Percentiles rank a stretch among this genome's conserved stretches.
phyloP scores from a whole-genome alignment of 805 yeast genomes.

The Saturnispora saitoi region DNA sequence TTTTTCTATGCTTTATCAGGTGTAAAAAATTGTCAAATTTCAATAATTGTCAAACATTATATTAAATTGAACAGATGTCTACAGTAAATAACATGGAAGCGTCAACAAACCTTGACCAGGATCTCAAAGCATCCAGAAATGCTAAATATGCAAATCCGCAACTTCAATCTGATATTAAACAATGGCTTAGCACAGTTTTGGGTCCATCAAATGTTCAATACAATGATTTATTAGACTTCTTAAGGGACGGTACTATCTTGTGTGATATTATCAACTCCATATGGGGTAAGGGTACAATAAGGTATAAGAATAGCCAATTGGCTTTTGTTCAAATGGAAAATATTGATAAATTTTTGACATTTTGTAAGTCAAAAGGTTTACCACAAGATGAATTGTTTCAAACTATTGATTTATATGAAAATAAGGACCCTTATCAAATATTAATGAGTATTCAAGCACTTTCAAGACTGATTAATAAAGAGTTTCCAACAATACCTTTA shows the following conservation, averaged over 20 bases:
- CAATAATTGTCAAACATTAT: no score
- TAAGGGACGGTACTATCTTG: conserved; percentile 56
- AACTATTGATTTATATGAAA: conserved; percentile 67
- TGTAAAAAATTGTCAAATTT: no score
- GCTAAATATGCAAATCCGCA: conserved; percentile 38
- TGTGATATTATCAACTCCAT: conserved; percentile 39
- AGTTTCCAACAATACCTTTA: conserved; percentile 38
- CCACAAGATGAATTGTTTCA: conserved; percentile 78
- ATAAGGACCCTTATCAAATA: conserved; percentile 69
- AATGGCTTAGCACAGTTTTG: conserved; percentile 45
- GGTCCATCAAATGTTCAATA: conserved; percentile 19
- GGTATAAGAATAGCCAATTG: conserved; percentile 54
- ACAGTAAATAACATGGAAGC: conserved; percentile 1
- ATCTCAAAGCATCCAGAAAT: conserved; percentile 41
- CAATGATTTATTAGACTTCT: conserved; percentile 41
- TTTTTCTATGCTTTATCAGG: no score
- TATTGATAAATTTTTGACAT: conserved; percentile 58
- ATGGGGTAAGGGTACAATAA: conserved; percentile 30
- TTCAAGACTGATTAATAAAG: conserved; percentile 56
- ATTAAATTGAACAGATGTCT: background rate
- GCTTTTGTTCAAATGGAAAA: conserved; percentile 85
- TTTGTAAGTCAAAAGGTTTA: conserved; percentile 56
- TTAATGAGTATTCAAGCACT: conserved; percentile 65
- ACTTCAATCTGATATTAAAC: conserved; percentile 29
- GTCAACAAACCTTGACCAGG: conserved; percentile 54